phyloP scores from a whole-genome alignment of 148 eudicot species.

The Amaranthus palmeri region DNA sequence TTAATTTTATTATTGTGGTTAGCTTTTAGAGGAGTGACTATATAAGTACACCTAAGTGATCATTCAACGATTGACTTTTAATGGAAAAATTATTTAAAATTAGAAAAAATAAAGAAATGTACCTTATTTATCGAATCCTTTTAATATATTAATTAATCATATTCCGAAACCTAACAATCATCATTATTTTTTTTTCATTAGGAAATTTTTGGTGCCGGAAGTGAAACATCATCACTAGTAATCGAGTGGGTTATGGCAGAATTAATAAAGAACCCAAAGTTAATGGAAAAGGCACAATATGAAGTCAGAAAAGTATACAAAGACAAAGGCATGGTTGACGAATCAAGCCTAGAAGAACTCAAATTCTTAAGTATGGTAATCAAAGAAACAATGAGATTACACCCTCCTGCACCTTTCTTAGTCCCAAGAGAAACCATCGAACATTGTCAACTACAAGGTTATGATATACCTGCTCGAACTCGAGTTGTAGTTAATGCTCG shows the following conservation, averaged over 20 bases:
- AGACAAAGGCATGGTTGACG: constrained; percentile 15
- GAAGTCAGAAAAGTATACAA: constrained; percentile 21
- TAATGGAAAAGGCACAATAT: constrained; percentile 25
- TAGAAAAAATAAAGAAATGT: no score
- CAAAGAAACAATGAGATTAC: constrained; percentile 29
- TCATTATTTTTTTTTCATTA: neutral
- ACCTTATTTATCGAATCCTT: no score
- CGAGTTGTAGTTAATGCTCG: constrained; percentile 21
- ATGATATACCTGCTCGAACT: constrained; percentile 21
- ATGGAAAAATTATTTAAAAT: no score
- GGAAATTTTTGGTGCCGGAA: constrained; percentile 35
- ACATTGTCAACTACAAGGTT: constrained; percentile 23
- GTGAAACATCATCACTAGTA: constrained; percentile 31
- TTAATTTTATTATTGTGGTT: no score
- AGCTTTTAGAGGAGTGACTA: no score
- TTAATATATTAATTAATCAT: no score
- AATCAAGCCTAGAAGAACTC: constrained; percentile 10
- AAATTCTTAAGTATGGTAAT: constrained; percentile 24
- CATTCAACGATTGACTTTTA: no score
- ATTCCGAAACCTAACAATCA: no score
- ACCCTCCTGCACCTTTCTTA: constrained; percentile 27
- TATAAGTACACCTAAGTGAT: no score
- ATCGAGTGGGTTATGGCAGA: constrained; percentile 34
- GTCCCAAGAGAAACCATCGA: constrained; percentile 26
- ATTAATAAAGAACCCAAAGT: constrained; percentile 19